phyloP scores from a whole-genome alignment of 1,284 basidiomycete species.

The Lentinula novae-zelandiae region DNA sequence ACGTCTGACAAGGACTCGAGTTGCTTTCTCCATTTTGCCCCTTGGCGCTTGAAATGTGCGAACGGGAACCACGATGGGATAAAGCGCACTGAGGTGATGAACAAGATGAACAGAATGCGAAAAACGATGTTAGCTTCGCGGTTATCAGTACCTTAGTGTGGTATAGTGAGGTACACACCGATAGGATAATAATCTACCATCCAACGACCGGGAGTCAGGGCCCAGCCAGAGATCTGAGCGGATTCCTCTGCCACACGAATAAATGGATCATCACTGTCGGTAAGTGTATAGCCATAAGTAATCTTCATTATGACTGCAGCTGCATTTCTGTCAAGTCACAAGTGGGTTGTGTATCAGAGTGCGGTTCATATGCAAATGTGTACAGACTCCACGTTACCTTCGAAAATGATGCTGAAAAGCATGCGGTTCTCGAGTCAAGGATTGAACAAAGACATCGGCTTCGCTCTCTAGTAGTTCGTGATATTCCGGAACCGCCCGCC shows the following conservation, averaged over 20 bases:
- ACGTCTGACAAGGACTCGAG: constrained; percentile 32
- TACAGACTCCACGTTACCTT: constrained; percentile 22
- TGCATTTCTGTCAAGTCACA: constrained; percentile 28
- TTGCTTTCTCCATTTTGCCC: constrained; percentile 29
- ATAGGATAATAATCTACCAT: constrained; percentile 41
- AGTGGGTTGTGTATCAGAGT: neutral
- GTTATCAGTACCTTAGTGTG: neutral
- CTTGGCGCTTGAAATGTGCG: constrained; percentile 35
- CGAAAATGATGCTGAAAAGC: constrained; percentile 32
- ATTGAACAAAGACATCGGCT: constrained; percentile 26
- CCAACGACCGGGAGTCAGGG: constrained; percentile 39
- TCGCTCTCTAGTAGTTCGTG: constrained; percentile 31
- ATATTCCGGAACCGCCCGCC: constrained; percentile 28
- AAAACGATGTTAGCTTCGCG: neutral
- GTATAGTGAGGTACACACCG: constrained; percentile 21
- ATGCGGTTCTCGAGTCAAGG: constrained; percentile 26
- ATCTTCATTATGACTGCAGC: constrained; percentile 40
- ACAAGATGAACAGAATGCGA: neutral
- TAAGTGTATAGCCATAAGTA: constrained; percentile 38
- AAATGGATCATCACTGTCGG: constrained; percentile 31
- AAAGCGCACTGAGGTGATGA: constrained; percentile 28
- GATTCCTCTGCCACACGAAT: constrained; percentile 38
- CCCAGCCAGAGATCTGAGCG: constrained; percentile 35
- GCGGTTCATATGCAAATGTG: neutral
- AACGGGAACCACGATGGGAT: constrained; percentile 38